phyloP scores from a whole-genome alignment of 192 early-diverging fungal genomes.

The Glomus cerebriforme region DNA sequence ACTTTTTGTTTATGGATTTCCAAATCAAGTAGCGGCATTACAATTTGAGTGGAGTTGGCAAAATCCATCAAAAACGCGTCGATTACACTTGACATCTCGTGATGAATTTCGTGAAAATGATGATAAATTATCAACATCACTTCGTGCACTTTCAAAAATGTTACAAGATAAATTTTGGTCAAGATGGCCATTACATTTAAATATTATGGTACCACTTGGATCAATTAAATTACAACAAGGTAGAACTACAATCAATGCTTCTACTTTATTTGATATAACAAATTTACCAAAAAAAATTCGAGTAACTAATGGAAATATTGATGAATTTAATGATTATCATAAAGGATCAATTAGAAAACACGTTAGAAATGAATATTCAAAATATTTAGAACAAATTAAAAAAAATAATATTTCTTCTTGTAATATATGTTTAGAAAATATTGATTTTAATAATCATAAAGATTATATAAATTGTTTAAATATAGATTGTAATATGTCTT shows the following conservation, averaged over 20 bases:
- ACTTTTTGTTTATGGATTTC: conserved; percentile 14
- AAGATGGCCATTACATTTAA: conserved; percentile 21
- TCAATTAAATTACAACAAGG: background rate
- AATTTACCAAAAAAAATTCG: conserved; percentile 8
- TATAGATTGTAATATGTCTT: background rate
- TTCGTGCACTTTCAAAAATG: background rate
- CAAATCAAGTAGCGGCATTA: background rate
- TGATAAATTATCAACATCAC: background rate
- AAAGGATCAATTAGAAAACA: background rate
- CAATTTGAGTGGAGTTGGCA: conserved; percentile 24
- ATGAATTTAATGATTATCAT: background rate
- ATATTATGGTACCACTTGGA: background rate
- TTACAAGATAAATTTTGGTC: background rate
- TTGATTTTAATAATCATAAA: background rate
- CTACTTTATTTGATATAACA: background rate
- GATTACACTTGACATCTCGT: background rate
- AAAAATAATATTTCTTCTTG: background rate
- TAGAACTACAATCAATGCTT: too few species aligned
- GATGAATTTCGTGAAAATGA: background rate
- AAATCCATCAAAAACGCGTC: background rate
- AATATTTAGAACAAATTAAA: background rate
- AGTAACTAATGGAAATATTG: background rate
- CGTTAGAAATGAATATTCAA: background rate
- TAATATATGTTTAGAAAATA: background rate
- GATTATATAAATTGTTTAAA: conserved; percentile 3